These are phyloP conservation scores for Suillus bovinus DNA, from an alignment of 768 basidiomycete species.

Conservation along the genomic window DNA sequence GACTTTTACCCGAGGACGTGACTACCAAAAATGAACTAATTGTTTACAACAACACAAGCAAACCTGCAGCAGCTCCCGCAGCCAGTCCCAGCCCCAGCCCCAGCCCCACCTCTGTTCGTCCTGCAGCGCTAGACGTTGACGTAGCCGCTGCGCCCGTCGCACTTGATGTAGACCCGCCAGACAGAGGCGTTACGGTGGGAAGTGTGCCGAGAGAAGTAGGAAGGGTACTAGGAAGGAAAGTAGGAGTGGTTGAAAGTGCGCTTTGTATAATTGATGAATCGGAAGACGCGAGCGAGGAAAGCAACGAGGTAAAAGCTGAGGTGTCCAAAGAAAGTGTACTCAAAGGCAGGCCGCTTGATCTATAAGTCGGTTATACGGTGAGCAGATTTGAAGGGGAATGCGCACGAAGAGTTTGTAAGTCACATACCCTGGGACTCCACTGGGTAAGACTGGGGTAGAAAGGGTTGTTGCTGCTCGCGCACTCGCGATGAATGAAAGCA, in stretches of 20 bases:
- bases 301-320: constrained; percentile 18
- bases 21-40: background rate
- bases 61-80: constrained; percentile 9
- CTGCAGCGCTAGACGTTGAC: constrained; percentile 13
- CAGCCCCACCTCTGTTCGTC: background rate
- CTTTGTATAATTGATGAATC: constrained; percentile 22
- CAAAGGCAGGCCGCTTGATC: constrained; percentile 25
- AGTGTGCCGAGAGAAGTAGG: background rate
- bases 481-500: constrained; percentile 14
- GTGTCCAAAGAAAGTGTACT: constrained; percentile 24
- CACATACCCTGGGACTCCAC: constrained; percentile 25
- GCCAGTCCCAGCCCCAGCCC: background rate
- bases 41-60: constrained; percentile 12
- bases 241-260: background rate
- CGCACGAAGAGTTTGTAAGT: background rate
- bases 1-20: background rate
- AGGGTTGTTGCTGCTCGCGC: background rate
- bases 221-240: no score
- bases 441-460: constrained; percentile 11
- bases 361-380: constrained; percentile 3
- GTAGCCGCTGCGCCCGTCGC: background rate
- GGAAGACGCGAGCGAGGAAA: constrained; percentile 27
- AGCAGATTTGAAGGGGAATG: background rate
- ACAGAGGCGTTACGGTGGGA: background rate
- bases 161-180: no score